Evolutionary conservation across 2,329 filamentous ascomycete species (phyloP).

Genomic region (Colletotrichum falcatum): DNA sequence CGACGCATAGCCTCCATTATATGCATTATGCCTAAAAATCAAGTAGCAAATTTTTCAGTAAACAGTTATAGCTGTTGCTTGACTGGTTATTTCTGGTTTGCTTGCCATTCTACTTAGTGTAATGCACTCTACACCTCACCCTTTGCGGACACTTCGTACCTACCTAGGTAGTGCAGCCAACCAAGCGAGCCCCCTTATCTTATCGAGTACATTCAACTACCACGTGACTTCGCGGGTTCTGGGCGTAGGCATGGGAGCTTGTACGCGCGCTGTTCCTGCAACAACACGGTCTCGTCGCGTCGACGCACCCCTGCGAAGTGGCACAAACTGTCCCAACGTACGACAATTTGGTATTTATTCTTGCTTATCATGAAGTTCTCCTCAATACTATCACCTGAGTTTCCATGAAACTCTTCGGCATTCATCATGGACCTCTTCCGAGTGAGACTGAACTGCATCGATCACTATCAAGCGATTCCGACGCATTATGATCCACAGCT

Average conservation of each 20-base stretch:
- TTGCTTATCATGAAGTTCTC: constrained; percentile 8
- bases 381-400: not conserved
- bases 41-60: not conserved
- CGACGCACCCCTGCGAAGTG: not conserved
- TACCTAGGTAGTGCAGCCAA: too few relatives aligned
- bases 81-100: not conserved
- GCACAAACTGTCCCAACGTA: constrained; percentile 9
- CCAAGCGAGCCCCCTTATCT: not conserved
- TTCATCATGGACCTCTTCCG: constrained; percentile 77
- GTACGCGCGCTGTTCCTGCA: constrained; percentile 7
- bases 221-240: constrained; percentile 46
- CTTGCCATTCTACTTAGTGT: too few relatives aligned
- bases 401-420: constrained; percentile 24
- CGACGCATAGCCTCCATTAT: too few relatives aligned
- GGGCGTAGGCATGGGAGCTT: constrained; percentile 5
- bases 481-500: constrained; percentile 85
- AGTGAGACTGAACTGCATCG: constrained; percentile 93
- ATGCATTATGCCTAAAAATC: fast-evolving
- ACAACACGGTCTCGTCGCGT: constrained; percentile 36
- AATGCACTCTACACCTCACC: too few relatives aligned
- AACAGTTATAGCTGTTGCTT: not conserved
- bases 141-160: not conserved
- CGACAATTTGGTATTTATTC: too few relatives aligned
- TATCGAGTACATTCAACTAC: constrained; percentile 33
- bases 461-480: constrained; percentile 88